Base-by-base conservation (phyloP, 2,329 filamentous ascomycete species). In the Clarireedia homoeocarpa region DNA sequence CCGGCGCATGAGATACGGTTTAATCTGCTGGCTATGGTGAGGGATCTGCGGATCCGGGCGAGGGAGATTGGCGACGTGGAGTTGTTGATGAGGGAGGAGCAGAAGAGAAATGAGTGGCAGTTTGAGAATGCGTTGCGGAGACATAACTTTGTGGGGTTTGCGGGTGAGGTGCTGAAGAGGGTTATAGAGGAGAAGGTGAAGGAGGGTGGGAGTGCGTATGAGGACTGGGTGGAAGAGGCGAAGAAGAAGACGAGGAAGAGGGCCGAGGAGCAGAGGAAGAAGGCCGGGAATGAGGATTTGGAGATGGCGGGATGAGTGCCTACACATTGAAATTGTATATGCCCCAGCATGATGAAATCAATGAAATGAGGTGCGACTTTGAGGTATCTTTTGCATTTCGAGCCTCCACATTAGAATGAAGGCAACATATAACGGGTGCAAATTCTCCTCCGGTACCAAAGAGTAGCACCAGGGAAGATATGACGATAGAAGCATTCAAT, bases 101-200 rank as follows among this genome's bases (percentile, higher is more conserved):
- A 81, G 68, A 96, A 95, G 81, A 80, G 94, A 52, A 79, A 79
- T 57, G 88, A 85, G 61, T 99, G 94, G 94, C 81, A 84, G 69
- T 96, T 94, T 79, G 94, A 99, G 79, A 99, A 99, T 72, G 88
- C 91, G 10, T 76, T 99, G 66, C 76, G 94, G 59, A 77, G 88
- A 65, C 92, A 96, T 72, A 99, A 99, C 72, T 99, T 99, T 75
- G 89, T 99, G 0, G 92, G 91, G 0, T 96, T 99, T 67, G 88
- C 92, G 3, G 91, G 89, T 12, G 91, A 96, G 75, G 77, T 96
- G 59, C 75, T 96, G 65, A 95, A 94, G 76, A 88, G 84, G 0
- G 92, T 96, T 4, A 87, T 90, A n/a, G 78, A 74, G 61, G 71
- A 75, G 59, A 96, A 95, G 77, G 69, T 95, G 42, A 75, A 77